A percentile compares a stretch with the other conserved stretches of the same genome.
phyloP scores from a whole-genome alignment of 306 rosid species.

The Corylus heterophylla region DNA sequence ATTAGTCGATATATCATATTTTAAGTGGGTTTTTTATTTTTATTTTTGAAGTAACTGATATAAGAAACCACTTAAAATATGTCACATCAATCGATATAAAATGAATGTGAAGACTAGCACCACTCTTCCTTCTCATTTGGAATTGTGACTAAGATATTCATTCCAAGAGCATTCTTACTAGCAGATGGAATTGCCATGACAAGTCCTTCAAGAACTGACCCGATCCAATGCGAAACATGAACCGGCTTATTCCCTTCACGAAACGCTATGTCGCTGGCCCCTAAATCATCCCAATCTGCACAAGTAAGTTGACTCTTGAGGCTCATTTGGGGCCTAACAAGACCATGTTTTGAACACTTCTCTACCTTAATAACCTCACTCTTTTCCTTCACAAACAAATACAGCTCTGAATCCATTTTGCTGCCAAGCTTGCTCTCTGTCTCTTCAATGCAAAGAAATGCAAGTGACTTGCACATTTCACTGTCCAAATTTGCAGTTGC shows the following conservation, averaged over 20 bases:
- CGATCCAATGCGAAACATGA: not conserved
- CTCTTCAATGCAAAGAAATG: conserved; percentile 45
- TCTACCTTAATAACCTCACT: conserved; percentile 26
- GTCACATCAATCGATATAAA: no score
- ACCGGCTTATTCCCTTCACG: not conserved
- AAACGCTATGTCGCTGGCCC: not conserved
- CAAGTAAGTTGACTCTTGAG: not conserved
- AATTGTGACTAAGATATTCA: not conserved
- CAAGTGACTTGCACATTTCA: conserved; percentile 20
- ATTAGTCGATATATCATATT: no score
- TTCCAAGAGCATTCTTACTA: not conserved
- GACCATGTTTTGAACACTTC: conserved; percentile 18
- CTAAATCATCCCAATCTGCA: not conserved
- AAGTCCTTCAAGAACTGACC: not conserved
- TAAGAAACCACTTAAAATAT: no score
- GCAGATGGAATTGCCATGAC: not conserved
- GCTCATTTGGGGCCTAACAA: not conserved
- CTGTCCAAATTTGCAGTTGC: not conserved
- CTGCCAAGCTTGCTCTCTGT: conserved; percentile 31
- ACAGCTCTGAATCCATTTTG: conserved; percentile 26
- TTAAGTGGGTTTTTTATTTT: no score
- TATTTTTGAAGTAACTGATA: no score
- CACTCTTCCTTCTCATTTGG: no score
- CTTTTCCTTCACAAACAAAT: conserved; percentile 30
- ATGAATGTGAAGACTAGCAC: no score